These are phyloP conservation scores for Cercospora beticola DNA, from an alignment of 2,329 filamentous ascomycete genomes.

Conservation along the genomic window DNA sequence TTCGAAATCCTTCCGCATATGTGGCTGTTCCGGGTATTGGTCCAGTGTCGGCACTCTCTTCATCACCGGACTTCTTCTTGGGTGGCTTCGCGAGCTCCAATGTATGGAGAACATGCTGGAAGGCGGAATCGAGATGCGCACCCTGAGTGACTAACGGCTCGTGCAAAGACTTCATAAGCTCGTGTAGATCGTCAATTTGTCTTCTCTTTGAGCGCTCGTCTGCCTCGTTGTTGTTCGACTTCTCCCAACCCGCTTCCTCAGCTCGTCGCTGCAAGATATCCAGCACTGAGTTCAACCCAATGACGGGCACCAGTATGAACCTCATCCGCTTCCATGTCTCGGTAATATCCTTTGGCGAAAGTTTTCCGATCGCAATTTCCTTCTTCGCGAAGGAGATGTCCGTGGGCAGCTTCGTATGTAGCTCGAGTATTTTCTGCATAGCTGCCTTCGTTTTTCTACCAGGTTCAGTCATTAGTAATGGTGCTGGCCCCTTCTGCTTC, in stretches of 20 bases:
- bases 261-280: conserved; percentile 69
- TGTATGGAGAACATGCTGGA: conserved; percentile 61
- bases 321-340: conserved; percentile 60
- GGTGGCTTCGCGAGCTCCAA: conserved; percentile 51
- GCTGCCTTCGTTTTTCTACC: conserved; percentile 35
- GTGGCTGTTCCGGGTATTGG: conserved; percentile 57
- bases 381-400: conserved; percentile 72
- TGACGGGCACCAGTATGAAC: conserved; percentile 63
- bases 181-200: conserved; percentile 52
- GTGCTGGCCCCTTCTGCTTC: not conserved
- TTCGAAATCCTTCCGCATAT: conserved; percentile 57
- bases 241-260: conserved; percentile 54
- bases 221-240: conserved; percentile 20
- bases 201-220: conserved; percentile 21
- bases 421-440: conserved; percentile 41
- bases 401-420: conserved; percentile 65
- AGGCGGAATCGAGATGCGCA: conserved; percentile 62
- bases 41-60: conserved; percentile 45
- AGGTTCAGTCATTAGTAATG: conserved; percentile 27
- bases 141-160: conserved; percentile 65
- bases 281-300: conserved; percentile 66
- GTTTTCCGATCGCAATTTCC: conserved; percentile 68
- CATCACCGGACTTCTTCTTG: conserved; percentile 33
- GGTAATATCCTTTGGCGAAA: conserved; percentile 63
- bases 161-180: conserved; percentile 68